Conservation (phyloP, 495 filamentous ascomycete genomes). For the Neurospora discreta region DNA sequence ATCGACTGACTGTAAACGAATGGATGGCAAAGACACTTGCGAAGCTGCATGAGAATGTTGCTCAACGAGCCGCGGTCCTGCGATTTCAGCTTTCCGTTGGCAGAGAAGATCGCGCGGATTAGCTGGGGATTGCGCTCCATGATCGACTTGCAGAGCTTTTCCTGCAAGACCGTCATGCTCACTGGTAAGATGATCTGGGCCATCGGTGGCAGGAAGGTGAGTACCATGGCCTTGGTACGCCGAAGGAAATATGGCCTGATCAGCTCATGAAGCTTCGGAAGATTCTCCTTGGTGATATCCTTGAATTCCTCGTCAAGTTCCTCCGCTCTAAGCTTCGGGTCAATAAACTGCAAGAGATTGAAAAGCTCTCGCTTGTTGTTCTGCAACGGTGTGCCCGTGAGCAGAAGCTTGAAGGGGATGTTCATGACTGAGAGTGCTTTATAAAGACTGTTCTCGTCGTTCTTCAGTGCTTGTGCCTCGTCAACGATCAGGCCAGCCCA, state of each 20-base stretch:
- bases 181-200: slow-evolving; percentile 90
- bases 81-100: slow-evolving; percentile 46
- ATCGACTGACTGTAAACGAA: slow-evolving; percentile 86
- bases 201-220: slow-evolving; percentile 85
- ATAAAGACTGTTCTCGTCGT: slow-evolving; percentile 77
- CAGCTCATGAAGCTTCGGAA: slow-evolving; percentile 66
- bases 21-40: slow-evolving; percentile 90
- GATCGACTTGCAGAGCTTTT: slow-evolving; percentile 90
- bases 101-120: slow-evolving; percentile 72
- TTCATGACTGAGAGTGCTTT: slow-evolving; percentile 57
- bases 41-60: slow-evolving; percentile 92
- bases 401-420: slow-evolving; percentile 66
- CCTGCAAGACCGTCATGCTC: slow-evolving; percentile 83
- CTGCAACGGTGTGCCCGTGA: slow-evolving; percentile 88
- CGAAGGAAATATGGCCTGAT: slow-evolving; percentile 64
- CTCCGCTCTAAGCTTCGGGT: slow-evolving; percentile 53
- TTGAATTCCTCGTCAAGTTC: slow-evolving; percentile 64
- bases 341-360: slow-evolving; percentile 88
- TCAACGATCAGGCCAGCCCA: slow-evolving; percentile 92
- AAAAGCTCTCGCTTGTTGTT: slow-evolving; percentile 93
- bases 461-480: slow-evolving; percentile 94
- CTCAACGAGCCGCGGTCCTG: slow-evolving; percentile 67
- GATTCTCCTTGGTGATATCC: slow-evolving; percentile 65
- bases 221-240: slow-evolving; percentile 79
- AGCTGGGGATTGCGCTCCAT: slow-evolving; percentile 77